These are phyloP conservation scores for Tetragonia tetragonoides DNA, from an alignment of 148 eudicot genomes.

Conservation along the genomic window DNA sequence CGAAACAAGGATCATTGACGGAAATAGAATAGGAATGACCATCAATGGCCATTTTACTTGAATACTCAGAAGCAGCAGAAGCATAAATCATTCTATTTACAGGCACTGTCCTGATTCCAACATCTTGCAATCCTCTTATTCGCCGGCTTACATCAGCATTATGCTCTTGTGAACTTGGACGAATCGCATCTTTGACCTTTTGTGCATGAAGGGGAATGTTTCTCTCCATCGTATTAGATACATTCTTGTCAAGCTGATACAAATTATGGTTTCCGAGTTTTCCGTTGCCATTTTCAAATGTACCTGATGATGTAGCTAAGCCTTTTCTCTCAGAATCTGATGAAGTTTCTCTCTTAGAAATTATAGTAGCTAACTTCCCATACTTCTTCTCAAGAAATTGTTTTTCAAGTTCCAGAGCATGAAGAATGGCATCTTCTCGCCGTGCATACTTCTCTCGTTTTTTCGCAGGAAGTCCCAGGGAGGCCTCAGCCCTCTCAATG, in stretches of 20 bases:
- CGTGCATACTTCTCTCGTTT: slow-evolving; percentile 98
- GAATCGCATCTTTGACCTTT: slow-evolving; percentile 35
- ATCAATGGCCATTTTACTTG: slow-evolving; percentile 31
- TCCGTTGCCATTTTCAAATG: slow-evolving; percentile 46
- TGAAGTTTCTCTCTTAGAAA: slow-evolving; percentile 33
- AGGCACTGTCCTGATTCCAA: slow-evolving; percentile 42
- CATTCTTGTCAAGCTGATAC: slow-evolving; percentile 34
- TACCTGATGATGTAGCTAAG: slow-evolving; percentile 34
- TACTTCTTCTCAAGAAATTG: slow-evolving; percentile 54
- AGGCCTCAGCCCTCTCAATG: slow-evolving; percentile 88
- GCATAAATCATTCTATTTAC: slow-evolving; percentile 34
- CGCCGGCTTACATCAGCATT: slow-evolving; percentile 36
- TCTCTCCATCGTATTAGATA: slow-evolving; percentile 35
- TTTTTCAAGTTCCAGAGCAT: slow-evolving; percentile 96
- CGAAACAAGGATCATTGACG: slow-evolving; percentile 26
- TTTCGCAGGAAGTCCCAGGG: slow-evolving; percentile 82
- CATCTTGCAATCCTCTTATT: slow-evolving; percentile 50
- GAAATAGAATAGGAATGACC: slow-evolving; percentile 33
- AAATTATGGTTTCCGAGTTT: slow-evolving; percentile 33
- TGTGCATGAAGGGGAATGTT: slow-evolving; percentile 23
- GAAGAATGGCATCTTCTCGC: slow-evolving; percentile 93
- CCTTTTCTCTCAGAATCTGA: slow-evolving; percentile 40
- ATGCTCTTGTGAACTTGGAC: slow-evolving; percentile 36
- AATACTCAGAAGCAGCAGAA: slow-evolving; percentile 33
- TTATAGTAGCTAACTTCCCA: slow-evolving; percentile 42